Base-by-base conservation (phyloP, 306 rosid species). In the Glycine tomentella region DNA sequence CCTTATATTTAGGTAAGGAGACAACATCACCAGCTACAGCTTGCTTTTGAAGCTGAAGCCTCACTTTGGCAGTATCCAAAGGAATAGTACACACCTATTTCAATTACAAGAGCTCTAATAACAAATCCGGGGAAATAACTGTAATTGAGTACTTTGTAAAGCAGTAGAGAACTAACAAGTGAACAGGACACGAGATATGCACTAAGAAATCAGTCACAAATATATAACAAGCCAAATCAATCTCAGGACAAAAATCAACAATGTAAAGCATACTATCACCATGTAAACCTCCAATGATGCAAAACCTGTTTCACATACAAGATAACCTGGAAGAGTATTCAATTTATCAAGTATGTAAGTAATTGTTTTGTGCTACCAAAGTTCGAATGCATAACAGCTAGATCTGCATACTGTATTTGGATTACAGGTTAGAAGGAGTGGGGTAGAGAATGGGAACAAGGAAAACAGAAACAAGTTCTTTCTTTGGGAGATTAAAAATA, bases 41-140 rank as follows among this genome's bases (percentile, higher is more conserved):
- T 80, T 90, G 92, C 84, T 93, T 95, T 81, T 95, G 99, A 68
- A 95, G 91, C 87, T 95, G 99, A 82, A 95, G 99, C 92, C 99
- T 90, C 70, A 95, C 99, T 89, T 95, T 93, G 77, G 99, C 99
- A 49, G 99, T 95, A 89, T 95, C 99, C 95, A 95, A 78, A 31
- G 99, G 99, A 82, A 95, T 95, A 45, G 98, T 95, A 72, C 94
- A 91, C 16, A 88, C 74, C 99, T 95, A 87, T 78, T 83, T 86
- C 90, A 81, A 68, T 58, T 75, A 71, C 70, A 83, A 74, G 13
- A 40, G 36, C 14, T 76, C 31, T 15, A 6, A 62, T 58, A 49
- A 79, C n/a, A 75, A 76, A 72, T 49, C 33, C 45, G 48, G 15
- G 69, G 52, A 74, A 7, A 53, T 66, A 48, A 33, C 61, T 49